Base-by-base conservation (phyloP, 2,329 filamentous ascomycete genomes). In the Pestalotiopsis sp. region DNA sequence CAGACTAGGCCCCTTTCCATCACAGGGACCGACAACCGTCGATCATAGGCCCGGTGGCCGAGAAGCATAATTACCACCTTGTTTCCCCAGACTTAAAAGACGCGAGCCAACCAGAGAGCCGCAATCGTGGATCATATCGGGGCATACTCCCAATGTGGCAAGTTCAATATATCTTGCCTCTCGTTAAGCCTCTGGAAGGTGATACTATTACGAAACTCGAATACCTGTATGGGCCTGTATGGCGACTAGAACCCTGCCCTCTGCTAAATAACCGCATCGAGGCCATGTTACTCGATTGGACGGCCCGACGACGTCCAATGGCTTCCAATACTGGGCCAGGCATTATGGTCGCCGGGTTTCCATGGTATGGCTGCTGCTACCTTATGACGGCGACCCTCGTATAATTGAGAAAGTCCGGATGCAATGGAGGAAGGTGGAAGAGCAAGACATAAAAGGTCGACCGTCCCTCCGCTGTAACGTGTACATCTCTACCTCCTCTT, bases 81-180 rank as follows among this genome's bases (percentile, higher is more conserved):
- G 63, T 20, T 66, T 57, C 63, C 63, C 63, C 63, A 66, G 63
- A 66, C 41, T 57, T 25, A 9, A 52, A 20, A 52, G 36, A 56
- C 27, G 41, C 25, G 63, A 66, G 25, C 41, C 63, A 56, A 56
- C 25, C 63, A 66, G 27, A 14, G 14, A 4, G 17, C 9, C 13
- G 41, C 20, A 20, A 9, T 36, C 36, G 63, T 12, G 12, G 31
- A 66, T 66, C 63, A 57, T 66, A 56, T 17, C 63, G 63, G 63
- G 14, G 49, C 20, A 57, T 17, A n/a, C 31, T 13, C 63, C 63
- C 6, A n/a, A 66, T 57, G 17, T 58, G 63, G 63, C 63, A 66
- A 66, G 63, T 66, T 66, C 63, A 66, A 66, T 66, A 66, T 56
- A 56, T 66, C 23, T 57, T 57, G 39, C 25, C 39, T 66, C 25